Evolutionary conservation across 306 rosid genomes (phyloP).

Genomic region (Sechiopsis laciniata): DNA sequence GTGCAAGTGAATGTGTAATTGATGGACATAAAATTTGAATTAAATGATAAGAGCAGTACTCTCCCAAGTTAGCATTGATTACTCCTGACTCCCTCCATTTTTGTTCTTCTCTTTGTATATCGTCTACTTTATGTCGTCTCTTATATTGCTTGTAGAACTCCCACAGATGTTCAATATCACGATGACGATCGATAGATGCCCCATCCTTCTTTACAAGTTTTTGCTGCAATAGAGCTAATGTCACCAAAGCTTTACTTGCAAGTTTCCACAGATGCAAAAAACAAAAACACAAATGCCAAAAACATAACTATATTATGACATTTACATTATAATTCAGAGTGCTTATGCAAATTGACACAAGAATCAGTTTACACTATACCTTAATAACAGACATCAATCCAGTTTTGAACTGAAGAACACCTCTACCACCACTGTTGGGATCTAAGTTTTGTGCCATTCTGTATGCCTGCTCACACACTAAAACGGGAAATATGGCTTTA

Average conservation of each 20-base stretch:
- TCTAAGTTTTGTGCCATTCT: slow-evolving; percentile 87
- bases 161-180: slow-evolving; percentile 76
- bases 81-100: slow-evolving; percentile 78
- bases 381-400: slow-evolving; percentile 90
- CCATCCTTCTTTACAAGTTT: slow-evolving; percentile 82
- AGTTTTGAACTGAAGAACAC: slow-evolving; percentile 91
- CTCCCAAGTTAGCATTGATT: slow-evolving; percentile 63
- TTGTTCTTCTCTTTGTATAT: slow-evolving; percentile 70
- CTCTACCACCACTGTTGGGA: slow-evolving; percentile 80
- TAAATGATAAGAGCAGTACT: slow-evolving; percentile 45
- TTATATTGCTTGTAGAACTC: slow-evolving; percentile 73
- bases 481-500: slow-evolving; percentile 28
- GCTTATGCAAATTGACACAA: not conserved
- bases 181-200: slow-evolving; percentile 63
- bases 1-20: not conserved
- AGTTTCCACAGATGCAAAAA: not conserved
- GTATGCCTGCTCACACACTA: slow-evolving; percentile 98
- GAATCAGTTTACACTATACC: slow-evolving; percentile 41
- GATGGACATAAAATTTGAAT: not conserved
- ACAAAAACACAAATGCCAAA: not conserved
- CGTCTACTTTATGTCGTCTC: slow-evolving; percentile 65
- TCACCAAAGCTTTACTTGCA: slow-evolving; percentile 16
- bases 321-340: not conserved
- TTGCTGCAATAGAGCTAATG: slow-evolving; percentile 52
- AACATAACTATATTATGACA: not conserved